phyloP scores from a whole-genome alignment of 352 stramenopile genomes.

The Phytopythium litorale region DNA sequence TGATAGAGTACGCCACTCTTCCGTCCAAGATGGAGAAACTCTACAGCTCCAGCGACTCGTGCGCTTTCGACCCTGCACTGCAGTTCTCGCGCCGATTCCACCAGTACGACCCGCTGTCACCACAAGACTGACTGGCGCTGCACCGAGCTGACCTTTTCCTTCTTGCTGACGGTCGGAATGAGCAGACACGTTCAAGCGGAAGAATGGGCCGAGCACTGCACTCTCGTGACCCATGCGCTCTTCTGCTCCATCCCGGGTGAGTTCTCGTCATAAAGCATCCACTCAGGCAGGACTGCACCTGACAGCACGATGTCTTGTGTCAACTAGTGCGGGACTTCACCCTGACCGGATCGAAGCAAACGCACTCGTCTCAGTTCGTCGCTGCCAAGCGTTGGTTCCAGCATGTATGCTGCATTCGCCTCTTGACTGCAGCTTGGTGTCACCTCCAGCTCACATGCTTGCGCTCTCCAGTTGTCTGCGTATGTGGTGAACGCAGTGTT shows the following conservation, averaged over 20 bases:
- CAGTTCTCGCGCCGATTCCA: conserved; percentile 17
- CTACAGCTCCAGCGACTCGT: conserved; percentile 16
- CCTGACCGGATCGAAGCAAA: conserved; percentile 39
- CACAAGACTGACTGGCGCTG: no score
- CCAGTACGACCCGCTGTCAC: conserved; percentile 6
- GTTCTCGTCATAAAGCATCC: background rate
- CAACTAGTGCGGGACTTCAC: conserved; percentile 75
- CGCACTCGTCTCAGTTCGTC: conserved; percentile 53
- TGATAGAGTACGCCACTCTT: conserved; percentile 14
- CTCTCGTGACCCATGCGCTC: conserved; percentile 70
- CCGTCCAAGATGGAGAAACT: conserved; percentile 21
- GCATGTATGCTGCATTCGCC: conserved; percentile 43
- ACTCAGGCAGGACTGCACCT: background rate
- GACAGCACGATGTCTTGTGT: background rate
- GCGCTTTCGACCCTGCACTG: conserved; percentile 11
- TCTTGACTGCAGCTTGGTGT: background rate
- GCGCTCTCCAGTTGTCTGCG: conserved; percentile 48
- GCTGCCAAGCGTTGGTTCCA: conserved; percentile 81
- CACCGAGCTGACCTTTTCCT: background rate
- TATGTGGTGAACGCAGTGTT: conserved; percentile 83
- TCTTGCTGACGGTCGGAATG: background rate
- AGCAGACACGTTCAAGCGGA: conserved; percentile 51
- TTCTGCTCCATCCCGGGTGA: conserved; percentile 79
- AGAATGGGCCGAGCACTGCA: conserved; percentile 73
- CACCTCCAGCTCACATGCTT: conserved; percentile 1